Conservation (phyloP, 345 rosid species). For the Diplotaxis tenuifolia region DNA sequence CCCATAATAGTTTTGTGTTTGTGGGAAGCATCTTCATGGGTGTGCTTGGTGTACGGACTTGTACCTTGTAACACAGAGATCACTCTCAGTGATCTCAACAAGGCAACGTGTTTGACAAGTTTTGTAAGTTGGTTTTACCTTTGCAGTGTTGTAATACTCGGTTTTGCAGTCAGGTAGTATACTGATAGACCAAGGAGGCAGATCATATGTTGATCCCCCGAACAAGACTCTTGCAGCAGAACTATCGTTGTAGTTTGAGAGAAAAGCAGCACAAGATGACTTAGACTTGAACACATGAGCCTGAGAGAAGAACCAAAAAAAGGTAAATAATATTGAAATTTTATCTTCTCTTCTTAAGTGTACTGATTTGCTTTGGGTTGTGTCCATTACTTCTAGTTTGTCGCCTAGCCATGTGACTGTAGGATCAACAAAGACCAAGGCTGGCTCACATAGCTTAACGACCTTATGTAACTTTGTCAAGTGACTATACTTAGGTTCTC, state of each 20-base stretch:
- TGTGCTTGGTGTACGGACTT: constrained; percentile 65
- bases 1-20: constrained; percentile 59
- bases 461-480: too few species aligned
- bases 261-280: constrained; percentile 92
- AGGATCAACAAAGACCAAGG: too few species aligned
- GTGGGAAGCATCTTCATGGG: constrained; percentile 63
- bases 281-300: constrained; percentile 74
- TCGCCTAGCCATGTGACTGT: too few species aligned
- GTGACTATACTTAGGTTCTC: too few species aligned
- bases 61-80: constrained; percentile 46
- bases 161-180: constrained; percentile 79
- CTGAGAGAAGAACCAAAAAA: constrained; percentile 33
- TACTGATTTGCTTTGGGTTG: neutral
- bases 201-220: constrained; percentile 47
- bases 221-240: constrained; percentile 49
- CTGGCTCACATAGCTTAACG: too few species aligned
- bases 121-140: constrained; percentile 39
- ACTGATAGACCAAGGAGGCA: constrained; percentile 94
- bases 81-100: constrained; percentile 33
- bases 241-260: constrained; percentile 54
- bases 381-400: constrained; percentile 45
- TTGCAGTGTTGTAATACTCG: constrained; percentile 71
- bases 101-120: neutral
- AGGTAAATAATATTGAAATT: neutral
- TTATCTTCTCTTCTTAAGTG: neutral